Evolutionary conservation across 2,329 filamentous ascomycete species (phyloP).

Genomic region (Talaromyces piceae): DNA sequence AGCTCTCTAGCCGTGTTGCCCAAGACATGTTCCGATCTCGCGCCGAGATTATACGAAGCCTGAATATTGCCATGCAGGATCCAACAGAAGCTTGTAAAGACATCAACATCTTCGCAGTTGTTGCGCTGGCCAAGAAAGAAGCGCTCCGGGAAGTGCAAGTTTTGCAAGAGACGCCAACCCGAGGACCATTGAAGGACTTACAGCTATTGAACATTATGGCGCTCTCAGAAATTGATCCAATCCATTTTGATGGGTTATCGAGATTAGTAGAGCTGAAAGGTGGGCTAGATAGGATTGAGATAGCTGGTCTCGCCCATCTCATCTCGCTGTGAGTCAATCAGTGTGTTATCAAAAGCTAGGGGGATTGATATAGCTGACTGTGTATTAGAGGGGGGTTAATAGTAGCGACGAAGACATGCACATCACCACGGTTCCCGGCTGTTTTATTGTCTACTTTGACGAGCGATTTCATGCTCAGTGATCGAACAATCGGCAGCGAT

Average conservation of each 20-base stretch:
- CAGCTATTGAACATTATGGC: not conserved
- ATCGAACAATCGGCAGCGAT: not conserved
- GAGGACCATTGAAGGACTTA: not conserved
- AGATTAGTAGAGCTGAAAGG: slow-evolving; percentile 1
- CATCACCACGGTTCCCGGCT: not conserved
- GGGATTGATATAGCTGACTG: not conserved
- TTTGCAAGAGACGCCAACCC: not conserved
- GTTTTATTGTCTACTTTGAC: not conserved
- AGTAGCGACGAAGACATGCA: not conserved
- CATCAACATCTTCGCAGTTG: not conserved
- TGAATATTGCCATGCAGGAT: not conserved
- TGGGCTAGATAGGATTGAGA: not conserved
- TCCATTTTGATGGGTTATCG: not conserved
- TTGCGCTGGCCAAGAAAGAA: not conserved
- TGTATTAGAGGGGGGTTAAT: not conserved
- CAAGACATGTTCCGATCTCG: slow-evolving; percentile 1
- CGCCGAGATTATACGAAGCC: not conserved
- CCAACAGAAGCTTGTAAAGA: slow-evolving; percentile 1
- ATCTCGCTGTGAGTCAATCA: not conserved
- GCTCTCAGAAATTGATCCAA: not conserved
- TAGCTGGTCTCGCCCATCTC: not conserved
- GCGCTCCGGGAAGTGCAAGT: not conserved
- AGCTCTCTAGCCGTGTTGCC: not conserved
- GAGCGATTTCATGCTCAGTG: not conserved
- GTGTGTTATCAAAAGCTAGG: not conserved